phyloP scores from a whole-genome alignment of 768 basidiomycete genomes.

The Peribolospora kevripleyi region DNA sequence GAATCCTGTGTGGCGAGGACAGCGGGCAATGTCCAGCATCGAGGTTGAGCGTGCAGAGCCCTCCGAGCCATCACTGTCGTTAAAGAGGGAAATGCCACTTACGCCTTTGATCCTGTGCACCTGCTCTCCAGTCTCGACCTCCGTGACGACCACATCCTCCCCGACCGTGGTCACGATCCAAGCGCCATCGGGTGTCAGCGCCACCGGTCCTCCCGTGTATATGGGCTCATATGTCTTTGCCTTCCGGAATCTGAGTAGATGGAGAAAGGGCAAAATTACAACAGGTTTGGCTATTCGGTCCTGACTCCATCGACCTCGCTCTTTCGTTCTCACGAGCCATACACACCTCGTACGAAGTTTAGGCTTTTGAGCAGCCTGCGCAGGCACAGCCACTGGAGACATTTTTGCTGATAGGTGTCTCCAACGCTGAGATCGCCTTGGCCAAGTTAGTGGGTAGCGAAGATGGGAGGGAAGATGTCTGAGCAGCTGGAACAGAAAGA shows the following conservation, averaged over 20 bases:
- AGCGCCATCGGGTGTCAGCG: conserved; percentile 49
- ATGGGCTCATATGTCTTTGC: conserved; percentile 11
- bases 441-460: too few species aligned
- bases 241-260: conserved; percentile 9
- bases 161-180: conserved; percentile 65
- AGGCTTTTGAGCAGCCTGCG: too few species aligned
- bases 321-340: too few species aligned
- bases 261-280: too few species aligned
- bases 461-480: too few species aligned
- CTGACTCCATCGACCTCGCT: too few species aligned
- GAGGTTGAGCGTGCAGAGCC: neutral
- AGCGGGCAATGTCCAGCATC: neutral
- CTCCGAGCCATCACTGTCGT: neutral
- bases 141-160: conserved; percentile 62
- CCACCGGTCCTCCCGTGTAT: conserved; percentile 64
- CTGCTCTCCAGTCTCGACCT: conserved; percentile 43
- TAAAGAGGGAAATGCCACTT: conserved; percentile 19
- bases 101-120: conserved; percentile 69
- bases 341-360: too few species aligned
- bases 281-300: too few species aligned
- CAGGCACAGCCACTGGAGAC: too few species aligned
- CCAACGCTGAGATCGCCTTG: too few species aligned
- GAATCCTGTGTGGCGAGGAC: conserved; percentile 40
- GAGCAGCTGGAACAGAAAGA: too few species aligned
- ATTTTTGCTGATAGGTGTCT: too few species aligned